Base-by-base conservation (phyloP, 208 protist species). In the Crithidia expoeki region DNA sequence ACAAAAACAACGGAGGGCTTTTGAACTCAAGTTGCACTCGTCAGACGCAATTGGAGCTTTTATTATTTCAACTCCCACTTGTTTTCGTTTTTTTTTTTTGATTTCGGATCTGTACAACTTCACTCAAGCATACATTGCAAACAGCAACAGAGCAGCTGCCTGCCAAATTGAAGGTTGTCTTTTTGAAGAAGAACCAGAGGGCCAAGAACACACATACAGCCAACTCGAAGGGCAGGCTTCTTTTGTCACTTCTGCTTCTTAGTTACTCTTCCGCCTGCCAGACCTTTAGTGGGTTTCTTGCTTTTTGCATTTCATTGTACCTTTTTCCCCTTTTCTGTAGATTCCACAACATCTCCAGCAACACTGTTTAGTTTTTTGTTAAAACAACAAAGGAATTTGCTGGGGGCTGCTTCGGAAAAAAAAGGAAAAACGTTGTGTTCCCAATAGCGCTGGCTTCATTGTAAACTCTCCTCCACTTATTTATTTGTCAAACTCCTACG, bases 341-440 rank as follows among this genome's bases (percentile, higher is more conserved):
- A 47, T 17, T 47, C 5, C 42, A 47, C 42, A 47, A n/a, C 42
- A 47, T 47, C 5, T 4, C 14, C 42, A 17, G 14, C 42, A 47
- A 17, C 42, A 47, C 42, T 47, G 42, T 47, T 17, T 47, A 47
- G 42, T 17, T 47, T n/a, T 47, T 47, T 47, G 42, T n/a, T 47
- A 17, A n/a, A 47, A 5, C 42, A 47, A 47, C 42, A 47, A 47
- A 47, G 42, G 42, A 21, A 47, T 47, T 47, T 47, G 42, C n/a
- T 47, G 42, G 16, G n/a, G 42, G 42, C 42, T 47, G 42, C 14
- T 17, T 47, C n/a, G 3, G 3, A 9, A 9, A 47, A n/a, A 21
- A 4, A 17, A 21, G 3, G 3, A 9, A 9, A 47, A n/a, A 21
- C 16, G 42, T 47, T 47, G 42, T 47, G 9, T 17, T 21, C 5